A percentile compares a stretch with the other conserved stretches of the same genome.
These are phyloP conservation scores for Novymonas esmeraldas DNA, from an alignment of 208 protist species.

Conservation along the genomic window DNA sequence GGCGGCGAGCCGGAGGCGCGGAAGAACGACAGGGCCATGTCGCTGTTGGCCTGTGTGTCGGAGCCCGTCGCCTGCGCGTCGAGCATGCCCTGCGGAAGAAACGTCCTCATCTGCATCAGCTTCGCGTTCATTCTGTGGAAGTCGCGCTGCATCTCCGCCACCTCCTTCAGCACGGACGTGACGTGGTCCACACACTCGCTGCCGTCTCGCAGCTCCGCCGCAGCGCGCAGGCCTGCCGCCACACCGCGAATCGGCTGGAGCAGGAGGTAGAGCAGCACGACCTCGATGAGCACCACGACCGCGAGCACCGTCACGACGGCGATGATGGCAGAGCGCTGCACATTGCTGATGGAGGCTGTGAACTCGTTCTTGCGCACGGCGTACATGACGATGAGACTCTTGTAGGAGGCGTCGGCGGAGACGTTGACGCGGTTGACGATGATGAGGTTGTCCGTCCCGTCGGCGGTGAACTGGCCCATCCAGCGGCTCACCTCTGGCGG, in stretches of 20 bases:
- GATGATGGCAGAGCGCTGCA: constrained; percentile 16
- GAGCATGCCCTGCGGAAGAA: constrained; percentile 51
- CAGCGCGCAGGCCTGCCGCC: constrained; percentile 33
- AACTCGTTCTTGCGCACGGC: constrained; percentile 6
- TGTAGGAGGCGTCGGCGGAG: constrained; percentile 2
- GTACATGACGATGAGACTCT: constrained; percentile 10
- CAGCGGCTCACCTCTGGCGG: constrained; percentile 12
- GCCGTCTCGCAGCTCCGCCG: constrained; percentile 48
- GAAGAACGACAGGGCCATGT: constrained; percentile 8
- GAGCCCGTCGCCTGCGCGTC: not conserved
- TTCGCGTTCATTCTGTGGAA: constrained; percentile 54
- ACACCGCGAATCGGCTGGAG: constrained; percentile 42
- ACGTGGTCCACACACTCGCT: constrained; percentile 17
- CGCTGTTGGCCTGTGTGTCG: not conserved
- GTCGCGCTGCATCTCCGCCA: constrained; percentile 52
- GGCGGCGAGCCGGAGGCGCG: not conserved
- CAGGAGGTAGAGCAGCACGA: constrained; percentile 45
- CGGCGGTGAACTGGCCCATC: constrained; percentile 8
- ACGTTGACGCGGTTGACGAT: constrained; percentile 4
- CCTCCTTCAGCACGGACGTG: constrained; percentile 45
- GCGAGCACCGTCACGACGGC: constrained; percentile 23
- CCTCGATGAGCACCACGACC: constrained; percentile 31
- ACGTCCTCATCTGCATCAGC: constrained; percentile 63
- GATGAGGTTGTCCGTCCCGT: constrained; percentile 7
- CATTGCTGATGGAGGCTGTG: constrained; percentile 9